phyloP scores from a whole-genome alignment of 371 early-diverging fungal genomes.

The Mortierella sp. region DNA sequence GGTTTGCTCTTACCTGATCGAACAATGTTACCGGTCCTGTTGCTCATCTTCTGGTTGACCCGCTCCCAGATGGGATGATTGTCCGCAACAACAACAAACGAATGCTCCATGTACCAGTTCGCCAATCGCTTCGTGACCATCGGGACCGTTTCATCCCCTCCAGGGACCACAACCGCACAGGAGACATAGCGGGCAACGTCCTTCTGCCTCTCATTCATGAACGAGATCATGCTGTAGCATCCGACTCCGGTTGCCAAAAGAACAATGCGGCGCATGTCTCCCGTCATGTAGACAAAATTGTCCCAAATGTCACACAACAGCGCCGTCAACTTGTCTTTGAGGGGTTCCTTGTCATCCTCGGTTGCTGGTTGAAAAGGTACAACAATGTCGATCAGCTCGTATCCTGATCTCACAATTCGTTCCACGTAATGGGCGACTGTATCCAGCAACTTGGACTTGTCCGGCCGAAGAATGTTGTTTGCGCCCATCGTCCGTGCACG shows the following conservation, averaged over 20 bases:
- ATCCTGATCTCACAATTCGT: conserved; percentile 32
- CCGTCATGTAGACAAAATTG: conserved; percentile 39
- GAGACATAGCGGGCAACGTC: conserved; percentile 37
- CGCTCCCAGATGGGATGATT: conserved; percentile 49
- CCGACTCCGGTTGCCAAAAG: conserved; percentile 46
- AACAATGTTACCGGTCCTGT: conserved; percentile 43
- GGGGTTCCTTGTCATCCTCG: conserved; percentile 36
- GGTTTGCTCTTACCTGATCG: conserved; percentile 39
- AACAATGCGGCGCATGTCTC: conserved; percentile 31
- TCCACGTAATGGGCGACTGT: conserved; percentile 51
- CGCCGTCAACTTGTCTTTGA: conserved; percentile 42
- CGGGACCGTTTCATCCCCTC: conserved; percentile 41
- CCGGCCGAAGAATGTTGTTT: conserved; percentile 45
- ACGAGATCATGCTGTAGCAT: conserved; percentile 43
- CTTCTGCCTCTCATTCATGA: conserved; percentile 56
- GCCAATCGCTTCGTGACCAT: conserved; percentile 45
- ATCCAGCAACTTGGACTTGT: conserved; percentile 44
- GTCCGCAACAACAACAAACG: conserved; percentile 46
- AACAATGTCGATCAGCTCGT: conserved; percentile 49
- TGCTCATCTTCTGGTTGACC: conserved; percentile 28
- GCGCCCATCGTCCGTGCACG: conserved; percentile 44
- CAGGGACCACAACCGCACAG: conserved; percentile 49
- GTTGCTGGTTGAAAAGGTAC: conserved; percentile 48
- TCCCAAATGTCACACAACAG: conserved; percentile 56
- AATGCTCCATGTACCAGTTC: conserved; percentile 45